These are phyloP conservation scores for Candida ulmi DNA, from an alignment of 805 yeast genomes.

Conservation along the genomic window DNA sequence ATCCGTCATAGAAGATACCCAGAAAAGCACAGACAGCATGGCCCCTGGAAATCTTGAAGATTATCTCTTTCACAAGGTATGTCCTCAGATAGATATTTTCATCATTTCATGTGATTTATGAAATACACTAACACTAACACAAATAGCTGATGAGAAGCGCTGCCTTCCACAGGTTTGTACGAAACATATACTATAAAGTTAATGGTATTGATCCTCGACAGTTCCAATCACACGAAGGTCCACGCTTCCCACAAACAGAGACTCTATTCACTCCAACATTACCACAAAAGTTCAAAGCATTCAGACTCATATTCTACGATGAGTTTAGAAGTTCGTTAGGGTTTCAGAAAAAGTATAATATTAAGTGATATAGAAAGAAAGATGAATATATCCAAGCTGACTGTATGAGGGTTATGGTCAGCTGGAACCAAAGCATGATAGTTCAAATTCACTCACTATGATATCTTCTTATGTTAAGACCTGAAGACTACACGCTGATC, in stretches of 20 bases:
- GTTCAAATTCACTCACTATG: no score
- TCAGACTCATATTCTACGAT: slow-evolving; percentile 49
- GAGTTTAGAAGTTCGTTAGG: slow-evolving; percentile 55
- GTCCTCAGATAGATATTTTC: no score
- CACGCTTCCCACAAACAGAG: slow-evolving; percentile 17
- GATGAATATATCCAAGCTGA: no score
- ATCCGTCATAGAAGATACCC: no score
- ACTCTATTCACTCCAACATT: slow-evolving; percentile 38
- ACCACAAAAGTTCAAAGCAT: slow-evolving; percentile 56
- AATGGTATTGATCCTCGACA: slow-evolving; percentile 50
- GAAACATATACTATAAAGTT: slow-evolving; percentile 54
- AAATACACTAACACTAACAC: slow-evolving; percentile 3
- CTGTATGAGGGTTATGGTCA: no score
- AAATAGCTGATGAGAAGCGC: slow-evolving; percentile 46
- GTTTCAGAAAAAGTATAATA: slow-evolving; percentile 26
- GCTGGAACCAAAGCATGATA: no score
- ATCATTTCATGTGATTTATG: no score
- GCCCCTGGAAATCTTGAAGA: slow-evolving; percentile 40
- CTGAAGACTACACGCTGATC: no score
- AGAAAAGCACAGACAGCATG: not conserved
- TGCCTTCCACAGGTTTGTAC: slow-evolving; percentile 58
- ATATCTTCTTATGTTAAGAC: no score
- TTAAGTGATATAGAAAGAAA: slow-evolving; percentile 2
- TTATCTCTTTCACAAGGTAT: slow-evolving; percentile 28
- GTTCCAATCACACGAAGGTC: slow-evolving; percentile 10